These are phyloP conservation scores for Dryadomyces quercivorus DNA, from an alignment of 2,329 filamentous ascomycete species.

Conservation along the genomic window DNA sequence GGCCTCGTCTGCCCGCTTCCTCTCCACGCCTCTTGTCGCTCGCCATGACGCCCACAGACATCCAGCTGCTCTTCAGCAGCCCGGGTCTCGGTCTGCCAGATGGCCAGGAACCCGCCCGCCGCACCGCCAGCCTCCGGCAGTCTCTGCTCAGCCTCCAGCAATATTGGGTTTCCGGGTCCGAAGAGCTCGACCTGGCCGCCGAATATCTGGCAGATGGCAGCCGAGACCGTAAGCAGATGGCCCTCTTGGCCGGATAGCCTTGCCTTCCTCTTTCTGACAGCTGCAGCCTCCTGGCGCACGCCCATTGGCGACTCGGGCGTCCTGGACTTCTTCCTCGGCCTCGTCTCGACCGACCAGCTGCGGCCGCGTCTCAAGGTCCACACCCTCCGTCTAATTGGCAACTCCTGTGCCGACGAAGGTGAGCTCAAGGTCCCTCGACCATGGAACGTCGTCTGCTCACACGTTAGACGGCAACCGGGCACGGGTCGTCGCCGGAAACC, in stretches of 20 bases:
- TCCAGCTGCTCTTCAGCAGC: constrained; percentile 7
- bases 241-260: no score
- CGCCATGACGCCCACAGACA: constrained; percentile 7
- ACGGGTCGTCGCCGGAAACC: constrained; percentile 36
- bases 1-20: background rate
- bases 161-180: constrained; percentile 26
- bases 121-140: constrained; percentile 18
- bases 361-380: constrained; percentile 37
- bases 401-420: constrained; percentile 51
- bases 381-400: constrained; percentile 44
- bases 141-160: constrained; percentile 27
- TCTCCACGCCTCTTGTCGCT: background rate
- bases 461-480: constrained; percentile 45
- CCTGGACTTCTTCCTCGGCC: constrained; percentile 40
- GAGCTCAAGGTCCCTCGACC: no score
- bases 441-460: no score
- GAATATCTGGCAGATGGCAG: constrained; percentile 43
- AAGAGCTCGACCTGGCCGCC: constrained; percentile 32
- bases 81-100: background rate
- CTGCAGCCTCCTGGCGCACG: constrained; percentile 40
- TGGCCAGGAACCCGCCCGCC: constrained; percentile 7
- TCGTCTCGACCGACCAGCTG: constrained; percentile 27
- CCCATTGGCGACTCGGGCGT: constrained; percentile 46
- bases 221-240: constrained; percentile 33
- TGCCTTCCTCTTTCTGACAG: background rate